Conservation (phyloP, 169 alveolate genomes). For the Cyclospora cayetanensis region DNA sequence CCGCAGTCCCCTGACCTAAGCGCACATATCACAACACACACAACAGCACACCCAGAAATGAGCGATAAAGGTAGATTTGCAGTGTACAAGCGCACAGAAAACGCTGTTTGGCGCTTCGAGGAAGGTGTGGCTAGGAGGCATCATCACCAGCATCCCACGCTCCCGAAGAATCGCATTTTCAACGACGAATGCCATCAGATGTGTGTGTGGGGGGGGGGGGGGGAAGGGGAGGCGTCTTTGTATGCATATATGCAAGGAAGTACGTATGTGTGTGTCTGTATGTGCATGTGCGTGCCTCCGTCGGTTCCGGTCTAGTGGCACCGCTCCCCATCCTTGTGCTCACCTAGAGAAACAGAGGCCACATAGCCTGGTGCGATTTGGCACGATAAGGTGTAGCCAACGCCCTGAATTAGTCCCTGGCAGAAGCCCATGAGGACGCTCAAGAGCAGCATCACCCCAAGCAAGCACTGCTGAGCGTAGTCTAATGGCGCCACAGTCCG, state of each 20-base stretch:
- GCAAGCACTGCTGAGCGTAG: neutral
- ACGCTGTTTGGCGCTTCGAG: too few relatives aligned
- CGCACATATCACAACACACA: neutral
- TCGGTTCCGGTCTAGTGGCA: too few relatives aligned
- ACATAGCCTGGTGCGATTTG: neutral
- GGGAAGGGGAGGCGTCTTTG: too few relatives aligned
- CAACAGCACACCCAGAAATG: neutral
- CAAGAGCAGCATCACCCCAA: neutral
- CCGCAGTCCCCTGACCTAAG: neutral
- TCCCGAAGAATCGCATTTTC: too few relatives aligned
- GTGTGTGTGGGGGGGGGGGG: too few relatives aligned
- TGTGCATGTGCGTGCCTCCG: too few relatives aligned
- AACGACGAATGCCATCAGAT: too few relatives aligned
- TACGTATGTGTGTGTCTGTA: too few relatives aligned
- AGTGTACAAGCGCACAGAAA: neutral
- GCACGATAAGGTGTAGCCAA: neutral
- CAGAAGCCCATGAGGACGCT: neutral
- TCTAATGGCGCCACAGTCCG: neutral
- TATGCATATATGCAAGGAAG: too few relatives aligned
- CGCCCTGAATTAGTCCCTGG: conserved; percentile 6
- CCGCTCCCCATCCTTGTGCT: too few relatives aligned
- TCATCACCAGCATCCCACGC: too few relatives aligned
- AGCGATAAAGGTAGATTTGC: neutral
- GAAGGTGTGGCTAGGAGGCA: too few relatives aligned
- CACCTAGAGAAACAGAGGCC: neutral